phyloP scores from a whole-genome alignment of 345 rosid species.

The Pistacia vera region DNA sequence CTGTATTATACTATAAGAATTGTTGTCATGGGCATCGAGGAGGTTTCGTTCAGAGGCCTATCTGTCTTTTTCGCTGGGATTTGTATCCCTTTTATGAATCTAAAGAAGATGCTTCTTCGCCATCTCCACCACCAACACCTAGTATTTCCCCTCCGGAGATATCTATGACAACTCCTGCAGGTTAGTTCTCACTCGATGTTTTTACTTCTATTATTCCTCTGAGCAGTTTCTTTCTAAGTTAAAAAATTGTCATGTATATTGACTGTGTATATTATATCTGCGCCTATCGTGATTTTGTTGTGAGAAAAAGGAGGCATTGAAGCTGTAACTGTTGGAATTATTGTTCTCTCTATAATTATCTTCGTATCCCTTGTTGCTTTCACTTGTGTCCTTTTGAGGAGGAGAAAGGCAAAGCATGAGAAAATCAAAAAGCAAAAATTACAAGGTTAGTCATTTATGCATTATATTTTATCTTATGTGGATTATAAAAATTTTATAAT shows the following conservation, averaged over 20 bases:
- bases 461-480: not conserved
- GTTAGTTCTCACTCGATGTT: not conserved
- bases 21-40: constrained; percentile 41
- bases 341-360: constrained; percentile 26
- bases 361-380: constrained; percentile 8
- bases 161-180: not conserved
- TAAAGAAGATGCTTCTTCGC: constrained; percentile 3
- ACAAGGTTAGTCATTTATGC: not conserved
- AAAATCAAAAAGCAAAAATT: not conserved
- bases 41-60: constrained; percentile 41
- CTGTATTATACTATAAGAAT: not conserved
- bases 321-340: constrained; percentile 16
- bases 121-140: constrained; percentile 25
- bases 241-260: not conserved
- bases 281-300: not conserved
- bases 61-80: constrained; percentile 55
- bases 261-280: not conserved
- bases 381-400: not conserved
- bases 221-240: no score
- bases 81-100: constrained; percentile 37
- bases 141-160: not conserved
- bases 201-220: no score
- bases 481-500: not conserved
- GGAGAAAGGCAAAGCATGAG: not conserved
- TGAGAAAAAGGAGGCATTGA: constrained; percentile 1